Conservation (phyloP, 768 basidiomycete species). For the Leccinum rimulosum region DNA sequence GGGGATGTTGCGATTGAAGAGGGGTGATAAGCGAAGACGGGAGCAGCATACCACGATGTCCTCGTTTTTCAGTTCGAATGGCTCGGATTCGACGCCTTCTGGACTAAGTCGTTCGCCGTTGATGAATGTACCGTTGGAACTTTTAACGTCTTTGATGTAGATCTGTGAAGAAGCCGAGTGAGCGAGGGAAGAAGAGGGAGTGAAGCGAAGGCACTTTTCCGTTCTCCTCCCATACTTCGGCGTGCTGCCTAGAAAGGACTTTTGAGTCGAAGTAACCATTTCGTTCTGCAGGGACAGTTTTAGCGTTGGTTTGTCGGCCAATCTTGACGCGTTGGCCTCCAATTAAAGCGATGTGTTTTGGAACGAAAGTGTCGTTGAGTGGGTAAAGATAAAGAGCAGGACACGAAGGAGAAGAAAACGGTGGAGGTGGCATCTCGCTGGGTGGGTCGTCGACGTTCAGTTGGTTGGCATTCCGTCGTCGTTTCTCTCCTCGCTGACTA, state of each 20-base stretch:
- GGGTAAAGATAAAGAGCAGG: constrained; percentile 77
- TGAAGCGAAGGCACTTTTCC: constrained; percentile 60
- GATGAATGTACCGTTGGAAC: constrained; percentile 97
- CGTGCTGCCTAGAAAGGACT: constrained; percentile 90
- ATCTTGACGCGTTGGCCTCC: constrained; percentile 76
- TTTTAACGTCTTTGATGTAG: constrained; percentile 97
- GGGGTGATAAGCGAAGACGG: background rate
- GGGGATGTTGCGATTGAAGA: constrained; percentile 3
- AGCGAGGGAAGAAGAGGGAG: constrained; percentile 4
- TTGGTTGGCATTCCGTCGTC: constrained; percentile 13
- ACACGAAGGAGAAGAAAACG: constrained; percentile 30
- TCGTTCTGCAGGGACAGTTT: constrained; percentile 87
- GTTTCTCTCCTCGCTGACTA: constrained; percentile 14
- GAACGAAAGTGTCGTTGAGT: constrained; percentile 89
- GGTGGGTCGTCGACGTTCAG: constrained; percentile 17
- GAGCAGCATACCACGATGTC: constrained; percentile 82
- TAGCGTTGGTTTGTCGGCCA: constrained; percentile 92
- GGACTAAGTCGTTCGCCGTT: constrained; percentile 89
- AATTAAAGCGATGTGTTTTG: constrained; percentile 87
- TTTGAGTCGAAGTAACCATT: constrained; percentile 99
- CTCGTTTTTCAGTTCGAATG: constrained; percentile 91
- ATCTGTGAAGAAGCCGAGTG: constrained; percentile 51
- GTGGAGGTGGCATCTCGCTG: constrained; percentile 33
- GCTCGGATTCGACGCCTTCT: constrained; percentile 89
- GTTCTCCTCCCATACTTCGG: constrained; percentile 95